Percentiles rank a stretch among this genome's conserved stretches.
Conservation (phyloP, 148 eudicot species). For the Cornus kousa region DNA sequence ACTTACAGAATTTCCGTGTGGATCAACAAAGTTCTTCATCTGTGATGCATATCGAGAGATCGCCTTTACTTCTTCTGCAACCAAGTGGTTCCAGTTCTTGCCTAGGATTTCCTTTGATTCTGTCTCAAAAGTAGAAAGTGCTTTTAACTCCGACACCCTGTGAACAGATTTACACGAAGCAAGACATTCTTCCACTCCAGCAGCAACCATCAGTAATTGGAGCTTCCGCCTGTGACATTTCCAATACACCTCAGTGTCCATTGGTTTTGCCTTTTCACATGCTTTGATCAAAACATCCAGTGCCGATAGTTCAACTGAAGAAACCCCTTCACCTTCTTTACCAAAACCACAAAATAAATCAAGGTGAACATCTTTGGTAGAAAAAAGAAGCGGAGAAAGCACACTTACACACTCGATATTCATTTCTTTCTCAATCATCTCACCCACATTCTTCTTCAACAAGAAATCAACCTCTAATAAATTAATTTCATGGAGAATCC, state of each 20-base stretch:
- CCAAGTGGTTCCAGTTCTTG: slow-evolving; percentile 43
- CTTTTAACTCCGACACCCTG: slow-evolving; percentile 27
- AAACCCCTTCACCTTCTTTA: slow-evolving; percentile 45
- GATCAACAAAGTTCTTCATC: slow-evolving; percentile 57
- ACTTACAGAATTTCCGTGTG: slow-evolving; percentile 59
- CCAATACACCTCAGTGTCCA: slow-evolving; percentile 58
- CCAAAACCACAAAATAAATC: slow-evolving; percentile 39
- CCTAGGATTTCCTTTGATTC: slow-evolving; percentile 48
- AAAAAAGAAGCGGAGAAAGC: slow-evolving; percentile 75
- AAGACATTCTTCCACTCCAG: slow-evolving; percentile 57
- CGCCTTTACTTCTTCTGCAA: slow-evolving; percentile 78
- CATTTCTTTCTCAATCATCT: slow-evolving; percentile 69
- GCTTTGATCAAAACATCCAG: slow-evolving; percentile 66
- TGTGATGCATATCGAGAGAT: slow-evolving; percentile 71
- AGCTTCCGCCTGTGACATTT: slow-evolving; percentile 80
- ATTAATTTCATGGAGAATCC: slow-evolving; percentile 69
- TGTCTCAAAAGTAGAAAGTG: slow-evolving; percentile 37
- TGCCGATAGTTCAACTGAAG: slow-evolving; percentile 67
- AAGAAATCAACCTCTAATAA: slow-evolving; percentile 72
- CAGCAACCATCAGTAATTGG: slow-evolving; percentile 69
- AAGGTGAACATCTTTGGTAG: slow-evolving; percentile 47
- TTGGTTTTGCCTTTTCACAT: slow-evolving; percentile 57
- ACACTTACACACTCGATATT: slow-evolving; percentile 58
- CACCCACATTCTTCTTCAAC: slow-evolving; percentile 58
- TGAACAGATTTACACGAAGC: slow-evolving; percentile 36